A percentile compares a stretch with the other conserved stretches of the same genome.
phyloP scores from a whole-genome alignment of 495 filamentous ascomycete species.

The Tetracladium marchalianum region DNA sequence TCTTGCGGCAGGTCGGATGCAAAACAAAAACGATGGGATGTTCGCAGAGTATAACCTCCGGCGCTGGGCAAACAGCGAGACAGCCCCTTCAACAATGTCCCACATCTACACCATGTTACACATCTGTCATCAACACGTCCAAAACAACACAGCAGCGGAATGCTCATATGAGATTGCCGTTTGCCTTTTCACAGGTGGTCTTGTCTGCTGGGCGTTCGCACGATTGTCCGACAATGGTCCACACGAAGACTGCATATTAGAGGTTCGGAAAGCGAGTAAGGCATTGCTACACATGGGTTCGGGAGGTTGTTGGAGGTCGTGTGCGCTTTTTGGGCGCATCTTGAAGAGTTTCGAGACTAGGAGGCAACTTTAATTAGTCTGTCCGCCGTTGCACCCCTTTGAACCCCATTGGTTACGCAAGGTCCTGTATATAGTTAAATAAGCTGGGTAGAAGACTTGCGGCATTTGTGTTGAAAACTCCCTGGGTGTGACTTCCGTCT shows the following conservation, averaged over 20 bases:
- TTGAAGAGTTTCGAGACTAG: constrained; percentile 9
- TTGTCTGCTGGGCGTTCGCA: constrained; percentile 17
- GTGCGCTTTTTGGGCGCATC: constrained; percentile 12
- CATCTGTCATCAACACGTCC: constrained; percentile 15
- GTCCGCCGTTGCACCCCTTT: no score
- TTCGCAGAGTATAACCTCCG: constrained; percentile 15
- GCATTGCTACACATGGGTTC: constrained; percentile 12
- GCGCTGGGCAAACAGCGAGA: constrained; percentile 14
- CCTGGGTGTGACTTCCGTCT: no score
- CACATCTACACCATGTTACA: constrained; percentile 15
- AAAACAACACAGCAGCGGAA: constrained; percentile 10
- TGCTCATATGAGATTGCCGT: constrained; percentile 19
- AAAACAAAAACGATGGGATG: constrained; percentile 4
- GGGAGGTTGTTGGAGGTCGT: constrained; percentile 10
- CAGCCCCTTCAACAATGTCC: constrained; percentile 12
- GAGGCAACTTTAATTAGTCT: background rate
- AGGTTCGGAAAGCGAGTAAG: constrained; percentile 11
- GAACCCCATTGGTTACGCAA: no score
- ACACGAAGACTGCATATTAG: constrained; percentile 1
- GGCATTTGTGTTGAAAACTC: no score
- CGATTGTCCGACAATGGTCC: background rate
- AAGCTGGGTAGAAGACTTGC: no score
- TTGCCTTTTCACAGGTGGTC: constrained; percentile 19
- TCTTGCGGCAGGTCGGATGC: constrained; percentile 14
- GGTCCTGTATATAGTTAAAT: no score